Percentiles rank a stretch among this genome's conserved stretches.
These are phyloP conservation scores for Scolecobasidium constrictum DNA, from an alignment of 2,329 filamentous ascomycete genomes.

Conservation along the genomic window DNA sequence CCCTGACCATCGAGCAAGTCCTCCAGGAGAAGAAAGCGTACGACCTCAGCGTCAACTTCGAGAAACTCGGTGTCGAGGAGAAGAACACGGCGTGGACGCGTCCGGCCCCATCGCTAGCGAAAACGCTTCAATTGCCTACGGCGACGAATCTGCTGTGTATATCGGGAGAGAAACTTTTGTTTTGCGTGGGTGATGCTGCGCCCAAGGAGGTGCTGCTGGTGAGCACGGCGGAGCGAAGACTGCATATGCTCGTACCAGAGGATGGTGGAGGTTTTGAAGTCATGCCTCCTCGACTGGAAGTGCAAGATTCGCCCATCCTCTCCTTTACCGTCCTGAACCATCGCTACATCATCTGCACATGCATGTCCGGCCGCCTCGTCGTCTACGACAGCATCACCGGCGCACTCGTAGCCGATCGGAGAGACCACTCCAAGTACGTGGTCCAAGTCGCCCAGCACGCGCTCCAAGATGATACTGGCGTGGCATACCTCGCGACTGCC, in stretches of 20 bases:
- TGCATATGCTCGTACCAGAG: slow-evolving; percentile 36
- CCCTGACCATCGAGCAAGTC: slow-evolving; percentile 40
- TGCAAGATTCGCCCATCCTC: slow-evolving; percentile 44
- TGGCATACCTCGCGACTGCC: slow-evolving; percentile 41
- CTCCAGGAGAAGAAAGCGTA: slow-evolving; percentile 49
- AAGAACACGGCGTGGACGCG: slow-evolving; percentile 31
- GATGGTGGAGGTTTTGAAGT: slow-evolving; percentile 22
- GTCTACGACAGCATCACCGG: slow-evolving; percentile 32
- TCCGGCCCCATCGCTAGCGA: slow-evolving; percentile 35
- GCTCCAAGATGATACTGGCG: slow-evolving; percentile 17
- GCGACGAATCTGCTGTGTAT: slow-evolving; percentile 43
- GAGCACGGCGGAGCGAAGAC: slow-evolving; percentile 28
- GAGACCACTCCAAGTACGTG: slow-evolving; percentile 49
- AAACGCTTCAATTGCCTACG: slow-evolving; percentile 32
- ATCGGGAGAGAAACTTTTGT: slow-evolving; percentile 25
- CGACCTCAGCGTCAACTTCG: slow-evolving; percentile 44
- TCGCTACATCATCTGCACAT: slow-evolving; percentile 40
- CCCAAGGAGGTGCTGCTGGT: slow-evolving; percentile 19
- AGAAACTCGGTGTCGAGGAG: slow-evolving; percentile 40
- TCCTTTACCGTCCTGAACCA: slow-evolving; percentile 34
- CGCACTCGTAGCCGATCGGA: slow-evolving; percentile 34
- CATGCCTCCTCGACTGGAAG: slow-evolving; percentile 23
- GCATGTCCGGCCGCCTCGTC: slow-evolving; percentile 48
- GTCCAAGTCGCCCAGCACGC: slow-evolving; percentile 38
- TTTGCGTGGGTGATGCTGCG: neutral